Percentiles rank a stretch among this genome's conserved stretches.
Conservation (phyloP, 176 grass and related monocot species). For the Zoysia japonica region DNA sequence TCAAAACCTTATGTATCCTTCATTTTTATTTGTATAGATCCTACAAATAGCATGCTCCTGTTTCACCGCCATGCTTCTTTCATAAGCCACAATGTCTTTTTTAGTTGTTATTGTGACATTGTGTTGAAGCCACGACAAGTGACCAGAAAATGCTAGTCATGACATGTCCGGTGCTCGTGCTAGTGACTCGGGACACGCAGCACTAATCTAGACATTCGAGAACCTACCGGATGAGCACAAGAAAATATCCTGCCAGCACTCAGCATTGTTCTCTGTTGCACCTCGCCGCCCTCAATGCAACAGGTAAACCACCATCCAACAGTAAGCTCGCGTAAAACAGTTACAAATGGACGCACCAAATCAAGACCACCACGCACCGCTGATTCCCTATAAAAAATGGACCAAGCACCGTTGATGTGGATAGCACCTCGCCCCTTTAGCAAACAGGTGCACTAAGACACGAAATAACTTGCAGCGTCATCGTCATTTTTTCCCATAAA, state of each 20-base stretch:
- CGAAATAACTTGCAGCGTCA: neutral
- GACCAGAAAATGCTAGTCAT: neutral
- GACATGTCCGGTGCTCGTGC: neutral
- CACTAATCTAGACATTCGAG: neutral
- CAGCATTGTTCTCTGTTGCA: neutral
- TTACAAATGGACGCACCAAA: neutral
- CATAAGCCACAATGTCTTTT: neutral
- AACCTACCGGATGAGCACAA: neutral
- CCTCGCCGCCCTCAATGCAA: neutral
- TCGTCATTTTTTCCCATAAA: neutral
- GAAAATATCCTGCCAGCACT: neutral
- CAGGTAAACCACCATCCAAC: constrained; percentile 4
- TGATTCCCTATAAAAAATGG: neutral
- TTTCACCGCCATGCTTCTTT: neutral
- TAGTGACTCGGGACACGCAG: neutral
- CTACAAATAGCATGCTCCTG: neutral
- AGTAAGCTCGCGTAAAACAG: neutral
- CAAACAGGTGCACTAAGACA: neutral
- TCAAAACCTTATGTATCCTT: too few species aligned
- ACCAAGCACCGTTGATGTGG: neutral
- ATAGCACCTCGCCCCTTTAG: neutral
- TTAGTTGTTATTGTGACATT: neutral
- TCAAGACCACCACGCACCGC: neutral
- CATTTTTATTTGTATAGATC: too few species aligned
- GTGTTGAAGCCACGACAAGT: neutral